phyloP scores from a whole-genome alignment of 768 basidiomycete genomes.

The Boletus rubroflammeus region DNA sequence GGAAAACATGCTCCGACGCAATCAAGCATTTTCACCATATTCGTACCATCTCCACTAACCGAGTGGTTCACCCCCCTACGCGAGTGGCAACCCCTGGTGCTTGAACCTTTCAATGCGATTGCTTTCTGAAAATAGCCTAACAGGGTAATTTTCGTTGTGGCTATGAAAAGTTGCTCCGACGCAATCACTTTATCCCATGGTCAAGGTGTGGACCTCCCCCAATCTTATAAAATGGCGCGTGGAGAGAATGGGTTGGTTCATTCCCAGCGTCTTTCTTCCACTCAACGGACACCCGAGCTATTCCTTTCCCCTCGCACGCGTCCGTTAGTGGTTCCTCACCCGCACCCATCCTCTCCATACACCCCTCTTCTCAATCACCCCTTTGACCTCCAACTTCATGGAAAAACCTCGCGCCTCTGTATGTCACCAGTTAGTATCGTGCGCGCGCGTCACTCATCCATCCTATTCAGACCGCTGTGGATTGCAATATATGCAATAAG shows the following conservation, averaged over 20 bases:
- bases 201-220: slow-evolving; percentile 9
- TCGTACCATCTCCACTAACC: slow-evolving; percentile 11
- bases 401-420: slow-evolving; percentile 1
- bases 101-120: slow-evolving; percentile 20
- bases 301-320: background rate
- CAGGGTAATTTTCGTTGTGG: slow-evolving; percentile 19
- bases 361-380: background rate
- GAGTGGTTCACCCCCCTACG: slow-evolving; percentile 22
- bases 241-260: background rate
- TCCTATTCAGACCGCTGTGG: background rate
- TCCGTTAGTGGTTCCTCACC: background rate
- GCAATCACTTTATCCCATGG: slow-evolving; percentile 24
- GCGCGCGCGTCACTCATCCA: background rate
- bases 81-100: slow-evolving; percentile 14
- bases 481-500: slow-evolving; percentile 16
- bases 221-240: slow-evolving; percentile 19
- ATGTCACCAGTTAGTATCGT: background rate
- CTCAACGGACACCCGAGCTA: background rate
- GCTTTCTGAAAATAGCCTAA: slow-evolving; percentile 17
- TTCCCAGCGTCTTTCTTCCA: background rate
- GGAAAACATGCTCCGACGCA: slow-evolving; percentile 17
- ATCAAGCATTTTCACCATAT: slow-evolving; percentile 17
- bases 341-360: background rate
- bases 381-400: background rate
- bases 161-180: slow-evolving; percentile 15